phyloP scores from a whole-genome alignment of 805 yeast species.

The Starmerella geochares region DNA sequence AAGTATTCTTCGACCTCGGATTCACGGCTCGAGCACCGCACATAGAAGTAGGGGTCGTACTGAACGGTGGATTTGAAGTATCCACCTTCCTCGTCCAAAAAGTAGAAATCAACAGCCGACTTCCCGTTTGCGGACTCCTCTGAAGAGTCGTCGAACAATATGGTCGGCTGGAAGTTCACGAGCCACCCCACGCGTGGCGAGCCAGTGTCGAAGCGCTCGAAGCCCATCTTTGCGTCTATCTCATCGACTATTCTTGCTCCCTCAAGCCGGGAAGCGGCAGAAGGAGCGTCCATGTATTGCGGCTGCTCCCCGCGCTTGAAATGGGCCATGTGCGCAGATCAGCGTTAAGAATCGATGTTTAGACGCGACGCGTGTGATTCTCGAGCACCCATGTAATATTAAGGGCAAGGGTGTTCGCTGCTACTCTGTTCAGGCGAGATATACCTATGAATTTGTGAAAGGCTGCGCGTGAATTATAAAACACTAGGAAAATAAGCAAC shows the following conservation, averaged over 20 bases:
- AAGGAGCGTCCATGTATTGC: slow-evolving; percentile 17
- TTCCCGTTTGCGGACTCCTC: slow-evolving; percentile 45
- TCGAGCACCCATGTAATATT: not conserved
- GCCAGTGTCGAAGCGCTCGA: slow-evolving; percentile 65
- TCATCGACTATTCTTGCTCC: slow-evolving; percentile 36
- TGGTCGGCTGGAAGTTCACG: slow-evolving; percentile 84
- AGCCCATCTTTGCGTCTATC: slow-evolving; percentile 79
- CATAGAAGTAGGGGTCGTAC: slow-evolving; percentile 77
- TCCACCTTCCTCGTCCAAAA: slow-evolving; percentile 93
- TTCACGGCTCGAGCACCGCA: slow-evolving; percentile 45
- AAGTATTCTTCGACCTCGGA: slow-evolving; percentile 79
- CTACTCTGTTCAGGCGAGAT: not conserved
- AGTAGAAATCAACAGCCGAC: slow-evolving; percentile 89
- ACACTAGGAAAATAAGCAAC: too few relatives aligned
- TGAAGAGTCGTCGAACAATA: slow-evolving; percentile 25
- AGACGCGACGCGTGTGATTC: slow-evolving; percentile 18
- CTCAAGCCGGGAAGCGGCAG: slow-evolving; percentile 15
- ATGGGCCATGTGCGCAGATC: slow-evolving; percentile 16
- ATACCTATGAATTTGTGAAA: not conserved
- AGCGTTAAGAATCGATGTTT: not conserved
- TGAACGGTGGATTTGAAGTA: slow-evolving; percentile 76
- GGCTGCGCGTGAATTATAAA: too few relatives aligned
- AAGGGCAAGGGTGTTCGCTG: not conserved
- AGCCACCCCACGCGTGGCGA: slow-evolving; percentile 78
- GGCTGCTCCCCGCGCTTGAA: slow-evolving; percentile 15